These are phyloP conservation scores for Nitzschia inconspicua DNA, from an alignment of 108 stramenopile genomes.

Conservation along the genomic window DNA sequence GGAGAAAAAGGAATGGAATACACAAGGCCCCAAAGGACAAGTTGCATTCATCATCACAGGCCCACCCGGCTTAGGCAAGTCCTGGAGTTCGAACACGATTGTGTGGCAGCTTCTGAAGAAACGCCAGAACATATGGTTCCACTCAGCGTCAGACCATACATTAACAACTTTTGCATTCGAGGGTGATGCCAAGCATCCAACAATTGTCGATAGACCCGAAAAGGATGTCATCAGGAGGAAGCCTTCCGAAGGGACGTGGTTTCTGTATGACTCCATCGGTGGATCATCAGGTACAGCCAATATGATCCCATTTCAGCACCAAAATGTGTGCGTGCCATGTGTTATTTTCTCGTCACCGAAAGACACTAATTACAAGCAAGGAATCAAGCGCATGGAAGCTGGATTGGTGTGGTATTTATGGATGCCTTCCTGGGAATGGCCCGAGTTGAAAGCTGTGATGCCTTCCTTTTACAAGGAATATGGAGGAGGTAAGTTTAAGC, in stretches of 20 bases:
- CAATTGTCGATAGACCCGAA: not conserved
- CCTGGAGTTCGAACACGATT: no score
- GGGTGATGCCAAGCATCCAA: not conserved
- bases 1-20: no score
- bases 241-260: not conserved
- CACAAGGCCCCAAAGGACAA: no score
- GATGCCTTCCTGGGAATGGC: conserved; percentile 3
- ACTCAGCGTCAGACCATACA: conserved; percentile 8
- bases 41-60: no score
- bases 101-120: not conserved
- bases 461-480: not conserved
- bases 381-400: not conserved
- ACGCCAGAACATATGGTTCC: conserved; percentile 6
- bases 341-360: conserved; percentile 4
- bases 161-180: not conserved
- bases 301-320: not conserved
- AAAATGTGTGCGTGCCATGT: not conserved
- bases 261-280: conserved; percentile 6
- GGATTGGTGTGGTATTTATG: not conserved
- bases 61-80: no score
- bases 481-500: not conserved
- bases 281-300: not conserved
- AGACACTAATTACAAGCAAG: conserved; percentile 8
- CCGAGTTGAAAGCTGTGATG: not conserved
- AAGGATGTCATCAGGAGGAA: not conserved